These are phyloP conservation scores for Pleurozium schreberi DNA, from an alignment of 225 moss, liverwort and hornwort genomes.

Conservation along the genomic window DNA sequence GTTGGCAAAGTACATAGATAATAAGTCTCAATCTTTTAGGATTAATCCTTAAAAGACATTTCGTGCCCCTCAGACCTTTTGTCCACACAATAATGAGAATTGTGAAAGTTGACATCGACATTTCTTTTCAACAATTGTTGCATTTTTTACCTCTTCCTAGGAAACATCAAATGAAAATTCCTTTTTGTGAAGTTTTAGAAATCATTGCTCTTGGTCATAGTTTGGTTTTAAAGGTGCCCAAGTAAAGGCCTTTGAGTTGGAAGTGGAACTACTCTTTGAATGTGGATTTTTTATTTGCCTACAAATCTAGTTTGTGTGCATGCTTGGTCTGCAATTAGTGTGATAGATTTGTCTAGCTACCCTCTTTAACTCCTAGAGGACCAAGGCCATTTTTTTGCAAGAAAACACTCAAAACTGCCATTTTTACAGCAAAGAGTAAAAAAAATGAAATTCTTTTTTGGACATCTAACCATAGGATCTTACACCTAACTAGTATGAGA, in stretches of 20 bases:
- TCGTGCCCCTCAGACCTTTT: rapidly evolving
- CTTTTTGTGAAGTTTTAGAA: rapidly evolving
- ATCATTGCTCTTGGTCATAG: rapidly evolving
- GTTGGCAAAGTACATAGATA: neutral
- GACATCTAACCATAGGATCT: no score
- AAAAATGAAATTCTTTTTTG: no score
- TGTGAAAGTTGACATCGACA: rapidly evolving
- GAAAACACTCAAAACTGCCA: no score
- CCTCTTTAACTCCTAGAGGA: no score
- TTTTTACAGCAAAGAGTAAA: no score
- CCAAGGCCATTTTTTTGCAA: no score
- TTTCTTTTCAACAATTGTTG: neutral
- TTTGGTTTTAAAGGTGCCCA: rapidly evolving
- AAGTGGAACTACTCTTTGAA: neutral
- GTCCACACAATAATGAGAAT: rapidly evolving
- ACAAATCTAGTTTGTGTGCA: neutral
- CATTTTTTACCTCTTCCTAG: rapidly evolving
- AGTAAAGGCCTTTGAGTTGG: neutral
- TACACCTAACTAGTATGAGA: no score
- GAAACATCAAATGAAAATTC: rapidly evolving
- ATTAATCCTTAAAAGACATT: neutral
- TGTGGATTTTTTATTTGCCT: neutral
- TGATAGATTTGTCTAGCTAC: rapidly evolving
- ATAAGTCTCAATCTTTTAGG: rapidly evolving
- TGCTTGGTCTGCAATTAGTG: rapidly evolving